Conservation (phyloP, 345 rosid species). For the Linum lewisii region DNA sequence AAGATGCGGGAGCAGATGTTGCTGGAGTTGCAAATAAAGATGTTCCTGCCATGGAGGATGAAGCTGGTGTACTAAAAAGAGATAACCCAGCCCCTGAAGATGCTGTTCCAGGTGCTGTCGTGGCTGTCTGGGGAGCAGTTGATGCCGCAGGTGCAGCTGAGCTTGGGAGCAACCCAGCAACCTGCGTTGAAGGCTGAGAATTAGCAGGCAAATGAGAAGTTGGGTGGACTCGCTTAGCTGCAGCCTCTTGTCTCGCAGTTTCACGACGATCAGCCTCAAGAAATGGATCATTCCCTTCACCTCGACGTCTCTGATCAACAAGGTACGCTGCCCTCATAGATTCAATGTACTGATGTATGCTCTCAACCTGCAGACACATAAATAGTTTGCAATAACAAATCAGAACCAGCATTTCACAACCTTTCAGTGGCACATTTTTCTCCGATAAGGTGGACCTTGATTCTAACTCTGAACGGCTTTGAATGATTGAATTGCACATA, state of each 20-base stretch:
- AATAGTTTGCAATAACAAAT: not conserved
- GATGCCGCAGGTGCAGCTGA: conserved; percentile 40
- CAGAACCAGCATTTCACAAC: not conserved
- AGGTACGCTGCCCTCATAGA: conserved; percentile 26
- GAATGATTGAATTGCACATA: not conserved
- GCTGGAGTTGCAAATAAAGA: conserved; percentile 67
- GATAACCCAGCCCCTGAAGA: conserved; percentile 65
- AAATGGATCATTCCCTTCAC: conserved; percentile 74
- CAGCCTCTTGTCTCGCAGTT: conserved; percentile 94
- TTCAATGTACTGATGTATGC: not conserved
- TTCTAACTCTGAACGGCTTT: not conserved
- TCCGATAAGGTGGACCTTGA: not conserved
- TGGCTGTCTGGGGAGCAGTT: conserved; percentile 36
- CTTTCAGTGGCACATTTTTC: not conserved
- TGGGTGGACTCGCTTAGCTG: conserved; percentile 93
- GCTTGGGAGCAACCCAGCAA: conserved; percentile 48
- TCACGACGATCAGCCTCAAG: conserved; percentile 95
- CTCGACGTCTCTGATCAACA: conserved; percentile 76
- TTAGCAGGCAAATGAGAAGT: conserved; percentile 74
- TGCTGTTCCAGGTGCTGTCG: conserved; percentile 31
- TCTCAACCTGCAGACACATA: conserved; percentile 28
- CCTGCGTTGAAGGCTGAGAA: conserved; percentile 66
- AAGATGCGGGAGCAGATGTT: conserved; percentile 46
- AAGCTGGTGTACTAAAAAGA: conserved; percentile 53
- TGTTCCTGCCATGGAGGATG: conserved; percentile 30